A percentile compares a stretch with the other conserved stretches of the same genome.
These are phyloP conservation scores for Nothophoma quercina DNA, from an alignment of 2,329 filamentous ascomycete genomes.

Conservation along the genomic window DNA sequence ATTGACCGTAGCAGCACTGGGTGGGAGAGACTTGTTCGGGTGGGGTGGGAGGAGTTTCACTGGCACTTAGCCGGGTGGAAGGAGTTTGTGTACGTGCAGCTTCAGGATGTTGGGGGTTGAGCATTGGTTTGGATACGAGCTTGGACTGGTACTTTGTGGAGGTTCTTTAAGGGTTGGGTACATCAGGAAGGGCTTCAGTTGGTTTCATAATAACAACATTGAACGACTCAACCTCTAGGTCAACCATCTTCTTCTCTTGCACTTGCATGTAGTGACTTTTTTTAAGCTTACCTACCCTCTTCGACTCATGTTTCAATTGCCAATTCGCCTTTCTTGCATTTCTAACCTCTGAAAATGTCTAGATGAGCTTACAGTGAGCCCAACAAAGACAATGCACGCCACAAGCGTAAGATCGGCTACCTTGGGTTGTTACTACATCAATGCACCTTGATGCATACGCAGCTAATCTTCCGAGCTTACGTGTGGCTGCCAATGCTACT, in stretches of 20 bases:
- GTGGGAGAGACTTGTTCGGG: constrained; percentile 3
- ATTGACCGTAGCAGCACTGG: constrained; percentile 13
- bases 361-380: no score
- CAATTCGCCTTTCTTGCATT: neutral
- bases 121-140: neutral
- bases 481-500: no score
- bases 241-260: neutral
- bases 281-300: neutral
- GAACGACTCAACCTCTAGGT: neutral
- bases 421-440: no score
- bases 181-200: neutral
- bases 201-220: neutral
- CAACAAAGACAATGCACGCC: no score
- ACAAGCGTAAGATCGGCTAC: no score
- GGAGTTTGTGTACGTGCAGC: neutral
- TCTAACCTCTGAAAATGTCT: no score
- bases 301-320: neutral
- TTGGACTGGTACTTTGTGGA: neutral
- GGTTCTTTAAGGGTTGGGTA: neutral
- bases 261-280: neutral
- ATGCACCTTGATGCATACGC: no score
- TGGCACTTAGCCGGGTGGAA: constrained; percentile 9
- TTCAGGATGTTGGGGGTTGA: neutral
- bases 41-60: constrained; percentile 3
- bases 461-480: no score